These are phyloP conservation scores for Ganoderma resinaceum DNA, from an alignment of 1,284 basidiomycete species.

Conservation along the genomic window DNA sequence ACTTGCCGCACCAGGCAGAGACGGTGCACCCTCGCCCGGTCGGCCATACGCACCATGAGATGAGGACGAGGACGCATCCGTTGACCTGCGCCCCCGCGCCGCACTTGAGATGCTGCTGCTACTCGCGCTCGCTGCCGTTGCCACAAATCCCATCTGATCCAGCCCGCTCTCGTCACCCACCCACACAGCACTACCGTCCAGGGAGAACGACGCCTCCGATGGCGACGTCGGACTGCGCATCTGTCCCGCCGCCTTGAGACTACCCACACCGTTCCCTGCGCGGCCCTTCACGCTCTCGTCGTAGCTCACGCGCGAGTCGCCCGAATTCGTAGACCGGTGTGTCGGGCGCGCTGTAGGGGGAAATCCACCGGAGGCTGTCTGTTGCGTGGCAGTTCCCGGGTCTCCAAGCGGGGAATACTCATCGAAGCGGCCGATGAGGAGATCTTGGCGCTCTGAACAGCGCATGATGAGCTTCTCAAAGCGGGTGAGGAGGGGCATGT, in stretches of 20 bases:
- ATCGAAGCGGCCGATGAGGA: conserved; percentile 86
- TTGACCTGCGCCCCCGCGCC: conserved; percentile 61
- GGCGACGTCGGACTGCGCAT: conserved; percentile 55
- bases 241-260: conserved; percentile 41
- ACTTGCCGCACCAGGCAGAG: conserved; percentile 30
- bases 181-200: conserved; percentile 82
- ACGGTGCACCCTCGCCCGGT: conserved; percentile 31
- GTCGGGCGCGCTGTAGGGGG: conserved; percentile 19
- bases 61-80: conserved; percentile 75
- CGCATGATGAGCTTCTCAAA: conserved; percentile 91
- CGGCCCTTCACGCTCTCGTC: conserved; percentile 55
- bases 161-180: conserved; percentile 72
- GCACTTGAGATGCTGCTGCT: conserved; percentile 31
- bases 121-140: conserved; percentile 30
- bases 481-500: conserved; percentile 79
- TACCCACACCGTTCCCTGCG: conserved; percentile 46
- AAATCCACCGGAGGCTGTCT: conserved; percentile 17
- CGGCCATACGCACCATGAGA: conserved; percentile 49
- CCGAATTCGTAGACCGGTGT: conserved; percentile 62
- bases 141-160: conserved; percentile 39
- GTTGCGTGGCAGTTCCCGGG: conserved; percentile 32
- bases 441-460: conserved; percentile 88
- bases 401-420: conserved; percentile 34
- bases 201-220: conserved; percentile 72
- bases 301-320: conserved; percentile 69